phyloP scores from a whole-genome alignment of 2,329 filamentous ascomycete genomes.

The Lachnellula subtilissima region DNA sequence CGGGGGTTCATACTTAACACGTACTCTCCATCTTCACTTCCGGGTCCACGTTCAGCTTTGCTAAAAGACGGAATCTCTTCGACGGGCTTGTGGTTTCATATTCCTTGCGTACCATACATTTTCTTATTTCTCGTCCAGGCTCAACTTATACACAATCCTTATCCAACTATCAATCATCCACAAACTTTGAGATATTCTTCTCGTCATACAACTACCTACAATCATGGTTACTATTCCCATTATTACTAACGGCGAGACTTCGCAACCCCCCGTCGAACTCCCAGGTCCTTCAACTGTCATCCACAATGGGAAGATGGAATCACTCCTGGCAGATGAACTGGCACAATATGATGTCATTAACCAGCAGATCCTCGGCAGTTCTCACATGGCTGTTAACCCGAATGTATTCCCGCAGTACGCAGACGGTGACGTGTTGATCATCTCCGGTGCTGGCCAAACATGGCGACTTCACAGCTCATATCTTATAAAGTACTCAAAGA shows the following conservation, averaged over 20 bases:
- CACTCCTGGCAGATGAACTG: no score
- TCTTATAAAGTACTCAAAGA: slow-evolving; percentile 15
- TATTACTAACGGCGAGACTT: neutral
- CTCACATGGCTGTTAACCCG: neutral
- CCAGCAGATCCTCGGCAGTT: neutral
- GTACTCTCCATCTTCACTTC: neutral
- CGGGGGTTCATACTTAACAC: neutral
- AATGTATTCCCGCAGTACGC: slow-evolving; percentile 11
- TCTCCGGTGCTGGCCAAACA: slow-evolving; percentile 17
- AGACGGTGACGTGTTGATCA: slow-evolving; percentile 26
- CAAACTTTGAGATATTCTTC: neutral
- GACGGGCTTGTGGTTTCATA: neutral
- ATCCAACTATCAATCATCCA: neutral
- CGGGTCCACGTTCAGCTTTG: neutral
- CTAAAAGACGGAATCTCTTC: neutral
- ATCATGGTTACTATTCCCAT: neutral
- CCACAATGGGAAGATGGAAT: no score
- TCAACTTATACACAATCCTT: neutral
- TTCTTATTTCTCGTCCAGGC: neutral
- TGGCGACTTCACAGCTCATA: slow-evolving; percentile 25
- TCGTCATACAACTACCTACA: neutral
- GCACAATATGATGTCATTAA: neutral
- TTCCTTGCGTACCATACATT: neutral
- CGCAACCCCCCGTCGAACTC: no score
- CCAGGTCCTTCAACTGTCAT: no score